Evolutionary conservation across 306 rosid species (phyloP).

Genomic region (Chamaecrista fasciculata): DNA sequence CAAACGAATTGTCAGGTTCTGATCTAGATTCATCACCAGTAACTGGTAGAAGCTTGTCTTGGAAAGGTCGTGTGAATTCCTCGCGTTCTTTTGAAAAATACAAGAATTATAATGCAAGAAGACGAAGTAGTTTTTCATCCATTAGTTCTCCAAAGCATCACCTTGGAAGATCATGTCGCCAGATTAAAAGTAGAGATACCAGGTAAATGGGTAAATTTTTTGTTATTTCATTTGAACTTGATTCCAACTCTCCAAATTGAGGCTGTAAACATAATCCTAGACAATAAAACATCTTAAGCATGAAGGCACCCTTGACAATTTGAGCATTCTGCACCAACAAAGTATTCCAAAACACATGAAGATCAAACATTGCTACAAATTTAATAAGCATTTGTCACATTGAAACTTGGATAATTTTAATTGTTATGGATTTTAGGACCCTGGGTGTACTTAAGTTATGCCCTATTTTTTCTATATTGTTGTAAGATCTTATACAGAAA

Average conservation of each 20-base stretch:
- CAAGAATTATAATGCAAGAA: constrained; percentile 46
- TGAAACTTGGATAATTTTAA: neutral
- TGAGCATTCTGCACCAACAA: neutral
- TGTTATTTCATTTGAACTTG: neutral
- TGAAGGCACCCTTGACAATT: neutral
- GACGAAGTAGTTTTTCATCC: constrained; percentile 54
- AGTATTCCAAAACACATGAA: neutral
- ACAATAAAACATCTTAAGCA: neutral
- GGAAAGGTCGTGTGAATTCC: constrained; percentile 77
- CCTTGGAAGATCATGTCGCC: constrained; percentile 85
- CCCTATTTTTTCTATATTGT: neutral
- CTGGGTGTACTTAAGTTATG: too few species aligned
- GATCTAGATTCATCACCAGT: constrained; percentile 57
- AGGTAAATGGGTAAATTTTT: constrained; percentile 42
- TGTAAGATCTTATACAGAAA: neutral
- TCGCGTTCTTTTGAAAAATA: constrained; percentile 53
- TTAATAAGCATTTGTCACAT: neutral
- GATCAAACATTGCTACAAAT: neutral
- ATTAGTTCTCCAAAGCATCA: constrained; percentile 62
- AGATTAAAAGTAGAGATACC: constrained; percentile 58
- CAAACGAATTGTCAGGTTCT: constrained; percentile 61
- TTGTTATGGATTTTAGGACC: neutral
- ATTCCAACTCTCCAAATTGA: neutral
- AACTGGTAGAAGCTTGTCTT: constrained; percentile 71
- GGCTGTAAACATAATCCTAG: neutral